Base-by-base conservation (phyloP, 345 rosid species). In the Acer negundo region DNA sequence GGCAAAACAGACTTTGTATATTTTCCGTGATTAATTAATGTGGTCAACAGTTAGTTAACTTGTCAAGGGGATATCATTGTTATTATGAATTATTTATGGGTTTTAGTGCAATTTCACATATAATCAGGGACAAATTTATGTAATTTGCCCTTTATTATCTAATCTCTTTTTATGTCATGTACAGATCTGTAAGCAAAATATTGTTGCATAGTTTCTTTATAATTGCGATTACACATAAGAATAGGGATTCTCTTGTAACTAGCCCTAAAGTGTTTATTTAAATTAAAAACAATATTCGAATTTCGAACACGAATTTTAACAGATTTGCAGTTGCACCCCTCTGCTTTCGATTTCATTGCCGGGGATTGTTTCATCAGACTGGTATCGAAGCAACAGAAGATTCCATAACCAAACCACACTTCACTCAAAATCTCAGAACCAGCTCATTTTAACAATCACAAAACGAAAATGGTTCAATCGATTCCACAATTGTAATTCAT, bases 401-500 rank as follows among this genome's bases (percentile, higher is more conserved):
- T 46, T 74, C 77, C 61, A 17, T 6, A 31, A 62, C 5, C 55
- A 42, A 44, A 46, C 63, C 61, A 9, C 59, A 63, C 59, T 13
- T 24, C 55, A 62, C 46, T 56, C n/a, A 10, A 62, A 28, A 35
- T 12, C 76, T 59, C 63, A 9, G 10, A 17, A 16, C 5, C 19
- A 11, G 20, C 3, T 23, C 12, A 51, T 40, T 22, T 62, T 9
- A 59, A 4, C 16, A 53, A 15, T 62, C 67, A 16, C 38, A 11
- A 66, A 35, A 51, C 55, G 70, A 10, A 75, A 53, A 55, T 75
- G 47, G 35, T 22, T 65, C 53, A 12, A 66, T 65, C 68, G 13
- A 40, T 7, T 40, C 62, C 6, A 35, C 49, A 19, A 10, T 24
- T 3, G 17, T 17, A 38, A 56, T 35, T 42, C 72, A 44, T 61